Evolutionary conservation across 139 green algal genomes (phyloP).

Genomic region (Dunaliella sp.): DNA sequence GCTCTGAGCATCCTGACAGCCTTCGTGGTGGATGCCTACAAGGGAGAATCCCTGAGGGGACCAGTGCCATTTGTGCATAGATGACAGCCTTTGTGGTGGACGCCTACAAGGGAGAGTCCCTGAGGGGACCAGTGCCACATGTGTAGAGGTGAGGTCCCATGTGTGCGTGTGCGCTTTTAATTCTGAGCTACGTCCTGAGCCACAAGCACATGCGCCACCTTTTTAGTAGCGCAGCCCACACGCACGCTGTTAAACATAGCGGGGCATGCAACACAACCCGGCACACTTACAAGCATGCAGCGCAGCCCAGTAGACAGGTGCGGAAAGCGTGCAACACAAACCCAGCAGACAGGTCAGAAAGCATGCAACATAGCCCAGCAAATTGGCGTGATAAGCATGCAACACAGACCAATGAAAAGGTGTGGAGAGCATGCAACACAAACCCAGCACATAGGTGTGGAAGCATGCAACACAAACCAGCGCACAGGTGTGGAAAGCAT

Average conservation of each 20-base stretch:
- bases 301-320: not conserved
- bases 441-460: not conserved
- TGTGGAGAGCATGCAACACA: not conserved
- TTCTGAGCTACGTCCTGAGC: slow-evolving; percentile 3
- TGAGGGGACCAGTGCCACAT: no score
- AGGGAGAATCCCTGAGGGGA: not conserved
- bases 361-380: not conserved
- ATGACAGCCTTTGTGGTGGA: not conserved
- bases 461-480: not conserved
- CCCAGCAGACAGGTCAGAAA: not conserved
- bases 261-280: no score
- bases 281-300: not conserved
- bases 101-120: not conserved
- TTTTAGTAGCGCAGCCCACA: not conserved
- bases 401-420: not conserved
- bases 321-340: not conserved
- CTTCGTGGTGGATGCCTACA: not conserved
- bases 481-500: not conserved
- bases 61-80: no score
- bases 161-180: not conserved
- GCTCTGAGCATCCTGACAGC: no score
- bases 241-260: not conserved
- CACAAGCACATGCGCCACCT: not conserved
- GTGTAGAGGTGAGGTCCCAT: no score
- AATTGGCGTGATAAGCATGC: not conserved